Evolutionary conservation across 768 basidiomycete genomes (phyloP).

Genomic region (Russula compacta): DNA sequence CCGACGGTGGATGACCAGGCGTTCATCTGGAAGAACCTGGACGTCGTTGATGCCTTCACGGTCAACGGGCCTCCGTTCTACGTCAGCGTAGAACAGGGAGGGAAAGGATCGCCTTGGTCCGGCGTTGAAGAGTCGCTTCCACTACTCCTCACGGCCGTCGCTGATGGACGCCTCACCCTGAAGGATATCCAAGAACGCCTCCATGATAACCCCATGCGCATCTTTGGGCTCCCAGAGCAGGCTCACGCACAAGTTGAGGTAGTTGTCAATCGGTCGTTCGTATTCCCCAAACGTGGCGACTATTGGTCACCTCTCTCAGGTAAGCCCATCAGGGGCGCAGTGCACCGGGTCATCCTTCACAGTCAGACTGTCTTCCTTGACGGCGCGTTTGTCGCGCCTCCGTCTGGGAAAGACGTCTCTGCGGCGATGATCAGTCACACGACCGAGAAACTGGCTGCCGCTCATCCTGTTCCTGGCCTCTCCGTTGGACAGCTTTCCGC

Average conservation of each 20-base stretch:
- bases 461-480: not conserved
- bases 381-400: constrained; percentile 52
- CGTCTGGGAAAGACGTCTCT: constrained; percentile 68
- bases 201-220: constrained; percentile 85
- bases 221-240: constrained; percentile 87
- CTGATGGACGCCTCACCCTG: constrained; percentile 67
- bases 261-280: constrained; percentile 66
- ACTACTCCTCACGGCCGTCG: constrained; percentile 78
- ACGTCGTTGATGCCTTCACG: constrained; percentile 83
- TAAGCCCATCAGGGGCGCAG: constrained; percentile 52
- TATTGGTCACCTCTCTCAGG: constrained; percentile 82
- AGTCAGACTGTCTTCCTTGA: constrained; percentile 87
- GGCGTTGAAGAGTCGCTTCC: constrained; percentile 86
- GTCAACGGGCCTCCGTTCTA: constrained; percentile 78
- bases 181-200: constrained; percentile 75
- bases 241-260: constrained; percentile 85
- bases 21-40: constrained; percentile 77
- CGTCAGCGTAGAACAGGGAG: constrained; percentile 52
- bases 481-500: not conserved
- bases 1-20: constrained; percentile 72
- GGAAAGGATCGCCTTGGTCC: constrained; percentile 55
- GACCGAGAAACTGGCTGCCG: constrained; percentile 1
- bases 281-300: constrained; percentile 40
- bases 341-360: constrained; percentile 88
- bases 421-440: constrained; percentile 29